phyloP scores from a whole-genome alignment of 2,329 filamentous ascomycete genomes.

The Alternaria postmessia region DNA sequence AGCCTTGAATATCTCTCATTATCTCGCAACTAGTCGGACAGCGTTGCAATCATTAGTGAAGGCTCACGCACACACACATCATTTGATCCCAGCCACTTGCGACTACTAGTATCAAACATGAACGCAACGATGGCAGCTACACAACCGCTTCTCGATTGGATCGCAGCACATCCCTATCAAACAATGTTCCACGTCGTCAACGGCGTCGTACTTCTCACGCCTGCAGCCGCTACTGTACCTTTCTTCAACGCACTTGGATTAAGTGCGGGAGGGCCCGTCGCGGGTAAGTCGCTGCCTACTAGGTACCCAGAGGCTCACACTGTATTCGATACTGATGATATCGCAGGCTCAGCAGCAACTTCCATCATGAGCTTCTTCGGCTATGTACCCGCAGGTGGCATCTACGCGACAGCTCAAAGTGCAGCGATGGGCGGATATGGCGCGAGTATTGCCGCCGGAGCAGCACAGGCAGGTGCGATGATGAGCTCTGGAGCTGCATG shows the following conservation, averaged over 20 bases:
- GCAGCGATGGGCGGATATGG: constrained; percentile 47
- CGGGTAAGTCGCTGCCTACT: constrained; percentile 20
- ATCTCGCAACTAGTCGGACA: not conserved
- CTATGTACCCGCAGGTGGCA: constrained; percentile 30
- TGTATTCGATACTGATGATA: not conserved
- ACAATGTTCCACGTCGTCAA: constrained; percentile 35
- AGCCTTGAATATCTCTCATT: not conserved
- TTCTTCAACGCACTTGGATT: constrained; percentile 34
- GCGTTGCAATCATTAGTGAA: not conserved
- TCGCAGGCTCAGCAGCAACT: constrained; percentile 31
- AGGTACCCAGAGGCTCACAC: not conserved
- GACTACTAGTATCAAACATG: not conserved
- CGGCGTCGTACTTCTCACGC: constrained; percentile 32
- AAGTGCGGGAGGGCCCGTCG: constrained; percentile 28
- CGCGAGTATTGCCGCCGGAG: constrained; percentile 29
- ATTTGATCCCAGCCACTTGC: not conserved
- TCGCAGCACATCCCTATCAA: constrained; percentile 35
- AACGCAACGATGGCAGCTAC: constrained; percentile 5
- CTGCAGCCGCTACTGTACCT: constrained; percentile 33
- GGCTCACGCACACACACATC: not conserved
- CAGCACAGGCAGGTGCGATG: constrained; percentile 31
- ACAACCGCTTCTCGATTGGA: constrained; percentile 25
- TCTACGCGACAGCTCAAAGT: constrained; percentile 39
- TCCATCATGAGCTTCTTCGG: constrained; percentile 29
- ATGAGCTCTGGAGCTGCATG: constrained; percentile 22